A percentile compares a stretch with the other conserved stretches of the same genome.
phyloP scores from a whole-genome alignment of 31 red algal genomes.

The Odonthalia washingtoniensis region DNA sequence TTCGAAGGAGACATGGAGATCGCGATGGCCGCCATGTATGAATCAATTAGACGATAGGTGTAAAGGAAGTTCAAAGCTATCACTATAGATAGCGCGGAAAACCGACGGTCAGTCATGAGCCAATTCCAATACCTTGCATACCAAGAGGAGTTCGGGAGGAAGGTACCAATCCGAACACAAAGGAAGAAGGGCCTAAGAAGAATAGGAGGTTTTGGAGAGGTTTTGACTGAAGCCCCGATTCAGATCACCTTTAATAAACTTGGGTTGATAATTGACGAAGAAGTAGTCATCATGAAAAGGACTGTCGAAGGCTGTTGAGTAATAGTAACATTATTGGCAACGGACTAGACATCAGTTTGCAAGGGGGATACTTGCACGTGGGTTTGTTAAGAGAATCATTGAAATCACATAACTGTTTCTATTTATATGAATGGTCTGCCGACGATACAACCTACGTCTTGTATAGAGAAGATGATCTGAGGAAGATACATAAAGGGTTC shows the following conservation, averaged over 20 bases:
- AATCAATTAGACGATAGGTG: no score
- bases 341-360: constrained; percentile 10
- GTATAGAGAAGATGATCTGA: not conserved
- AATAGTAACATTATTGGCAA: not conserved
- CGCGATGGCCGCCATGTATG: no score
- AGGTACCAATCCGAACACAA: no score
- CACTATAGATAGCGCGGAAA: not conserved
- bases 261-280: no score
- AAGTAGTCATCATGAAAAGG: not conserved
- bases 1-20: no score
- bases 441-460: not conserved
- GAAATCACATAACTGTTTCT: not conserved
- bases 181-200: no score
- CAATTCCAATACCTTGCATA: constrained; percentile 24
- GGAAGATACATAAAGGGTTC: not conserved
- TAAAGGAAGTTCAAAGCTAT: not conserved
- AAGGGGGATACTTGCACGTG: no score
- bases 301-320: not conserved
- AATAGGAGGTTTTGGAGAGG: no score
- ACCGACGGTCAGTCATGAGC: constrained; percentile 4
- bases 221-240: no score
- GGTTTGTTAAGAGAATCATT: not conserved
- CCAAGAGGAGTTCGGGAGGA: no score
- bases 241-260: no score
- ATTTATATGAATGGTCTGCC: not conserved